Conservation (phyloP, 139 green algal species). For the Asterochloris sp. region DNA sequence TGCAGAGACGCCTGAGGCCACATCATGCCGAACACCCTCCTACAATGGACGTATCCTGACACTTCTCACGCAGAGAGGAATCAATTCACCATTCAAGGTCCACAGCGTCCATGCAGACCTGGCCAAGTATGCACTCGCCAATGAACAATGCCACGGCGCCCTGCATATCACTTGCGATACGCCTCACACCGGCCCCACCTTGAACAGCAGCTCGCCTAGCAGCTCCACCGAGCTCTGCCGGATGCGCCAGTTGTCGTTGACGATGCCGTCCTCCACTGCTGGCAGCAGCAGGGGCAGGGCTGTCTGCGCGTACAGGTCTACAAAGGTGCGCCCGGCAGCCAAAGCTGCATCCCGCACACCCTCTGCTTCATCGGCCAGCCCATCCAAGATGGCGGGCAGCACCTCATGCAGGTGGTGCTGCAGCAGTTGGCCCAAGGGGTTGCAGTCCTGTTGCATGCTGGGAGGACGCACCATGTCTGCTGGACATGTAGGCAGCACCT, state of each 20-base stretch:
- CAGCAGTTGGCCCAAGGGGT: constrained; percentile 13
- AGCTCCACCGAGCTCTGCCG: constrained; percentile 90
- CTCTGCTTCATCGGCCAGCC: constrained; percentile 94
- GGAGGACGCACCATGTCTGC: too few species aligned
- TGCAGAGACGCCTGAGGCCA: too few species aligned
- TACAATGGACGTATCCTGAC: too few species aligned
- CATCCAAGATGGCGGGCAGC: constrained; percentile 85
- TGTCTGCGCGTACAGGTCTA: constrained; percentile 77
- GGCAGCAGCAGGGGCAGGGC: constrained; percentile 85
- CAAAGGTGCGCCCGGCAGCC: constrained; percentile 65
- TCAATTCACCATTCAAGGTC: too few species aligned
- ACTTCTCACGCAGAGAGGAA: too few species aligned
- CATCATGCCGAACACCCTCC: too few species aligned
- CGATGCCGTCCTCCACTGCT: constrained; percentile 83
- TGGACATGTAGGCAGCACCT: too few species aligned
- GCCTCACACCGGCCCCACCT: constrained; percentile 42
- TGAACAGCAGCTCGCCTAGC: constrained; percentile 96
- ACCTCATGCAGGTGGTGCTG: constrained; percentile 67
- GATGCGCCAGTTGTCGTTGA: constrained; percentile 92
- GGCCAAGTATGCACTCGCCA: too few species aligned
- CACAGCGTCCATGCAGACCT: too few species aligned
- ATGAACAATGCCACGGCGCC: too few species aligned
- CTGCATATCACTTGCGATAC: too few species aligned
- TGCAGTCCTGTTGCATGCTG: too few species aligned
- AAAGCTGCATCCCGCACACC: constrained; percentile 88